phyloP scores from a whole-genome alignment of 345 rosid genomes.

The Boechera stricta region DNA sequence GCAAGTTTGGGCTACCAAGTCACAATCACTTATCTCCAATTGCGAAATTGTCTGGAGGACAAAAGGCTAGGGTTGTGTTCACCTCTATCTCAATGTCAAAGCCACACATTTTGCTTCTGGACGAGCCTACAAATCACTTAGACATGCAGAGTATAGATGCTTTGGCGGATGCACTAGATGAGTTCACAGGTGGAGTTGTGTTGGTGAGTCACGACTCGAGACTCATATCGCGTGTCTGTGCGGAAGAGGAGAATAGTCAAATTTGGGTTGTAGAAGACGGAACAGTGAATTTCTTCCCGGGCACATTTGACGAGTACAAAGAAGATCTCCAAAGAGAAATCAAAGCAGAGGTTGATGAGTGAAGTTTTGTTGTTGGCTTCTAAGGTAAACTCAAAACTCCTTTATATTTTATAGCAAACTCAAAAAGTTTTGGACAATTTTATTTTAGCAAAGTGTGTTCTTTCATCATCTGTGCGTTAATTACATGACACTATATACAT shows the following conservation, averaged over 20 bases:
- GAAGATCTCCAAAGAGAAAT: slow-evolving; percentile 82
- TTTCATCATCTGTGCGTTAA: neutral
- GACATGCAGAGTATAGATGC: slow-evolving; percentile 99
- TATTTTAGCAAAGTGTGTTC: slow-evolving; percentile 15
- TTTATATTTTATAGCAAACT: slow-evolving; percentile 24
- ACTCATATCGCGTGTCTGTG: slow-evolving; percentile 87
- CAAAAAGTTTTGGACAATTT: slow-evolving; percentile 30
- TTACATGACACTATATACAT: neutral
- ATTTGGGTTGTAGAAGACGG: slow-evolving; percentile 96
- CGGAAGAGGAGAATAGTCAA: slow-evolving; percentile 81
- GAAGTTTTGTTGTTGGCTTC: slow-evolving; percentile 42
- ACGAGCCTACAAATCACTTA: slow-evolving; percentile 94
- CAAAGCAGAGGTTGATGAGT: slow-evolving; percentile 78
- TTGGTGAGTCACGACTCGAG: slow-evolving; percentile 95
- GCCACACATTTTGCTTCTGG: slow-evolving; percentile 87
- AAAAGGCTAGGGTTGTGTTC: slow-evolving; percentile 90
- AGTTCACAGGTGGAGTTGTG: slow-evolving; percentile 90
- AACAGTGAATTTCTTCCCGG: slow-evolving; percentile 61
- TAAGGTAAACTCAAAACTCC: slow-evolving; percentile 33
- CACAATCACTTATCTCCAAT: slow-evolving; percentile 92
- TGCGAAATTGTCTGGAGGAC: slow-evolving; percentile 88
- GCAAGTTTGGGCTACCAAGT: slow-evolving; percentile 91
- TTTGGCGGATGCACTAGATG: slow-evolving; percentile 88
- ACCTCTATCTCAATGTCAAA: slow-evolving; percentile 92
- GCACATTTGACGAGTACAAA: slow-evolving; percentile 85